Base-by-base conservation (phyloP, 1,284 basidiomycete genomes). In the Anthracocystis walkeri region DNA sequence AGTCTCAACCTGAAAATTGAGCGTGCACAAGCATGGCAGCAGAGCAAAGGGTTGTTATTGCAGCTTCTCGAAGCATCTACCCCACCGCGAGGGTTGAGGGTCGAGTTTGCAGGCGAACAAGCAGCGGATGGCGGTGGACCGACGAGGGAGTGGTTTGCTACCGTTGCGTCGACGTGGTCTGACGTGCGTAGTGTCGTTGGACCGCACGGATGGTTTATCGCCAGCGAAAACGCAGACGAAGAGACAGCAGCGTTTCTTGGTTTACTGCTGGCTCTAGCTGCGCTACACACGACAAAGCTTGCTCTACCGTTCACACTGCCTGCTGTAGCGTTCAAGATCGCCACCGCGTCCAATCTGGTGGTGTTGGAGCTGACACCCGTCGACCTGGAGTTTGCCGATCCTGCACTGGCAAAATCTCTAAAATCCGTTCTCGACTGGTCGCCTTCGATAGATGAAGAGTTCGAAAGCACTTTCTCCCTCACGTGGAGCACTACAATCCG, bases 41-140 rank as follows among this genome's bases (percentile, higher is more conserved):
- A 77, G 45, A 73, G 75, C 14, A 56, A 38, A 5, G 49, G 52
- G 20, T 41, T 73, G 42, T 48, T 72, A 7, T 14, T 61, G 44
- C 69, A 65, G 12, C 31, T 66, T 18, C 62, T 77, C 7, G 65
- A 66, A 3, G 48, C 65, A n/a, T 56, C 54, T 65, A 38, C 23
- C 11, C 23, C 52, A 53, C 2, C 35, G 35, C 14, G 35, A 38
- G 69, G 77, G 2, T n/a, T 81, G 45, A 56, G 71, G 4, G 68
- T 81, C 10, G 66, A 68, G 21, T 81, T 81, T 50, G 65, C 51
- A 6, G 69, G 63, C 21, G 79, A 81, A 40, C 62, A 63, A 2
- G 79, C 79, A 3, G 75, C 76, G 29, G 79, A 81, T 51, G 77
- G 75, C 8, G 79, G 79, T 6, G 79, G 79, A 18, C 67, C 78